Evolutionary conservation across 139 green algal species (phyloP).

Genomic region (Ostreobium quekettii): DNA sequence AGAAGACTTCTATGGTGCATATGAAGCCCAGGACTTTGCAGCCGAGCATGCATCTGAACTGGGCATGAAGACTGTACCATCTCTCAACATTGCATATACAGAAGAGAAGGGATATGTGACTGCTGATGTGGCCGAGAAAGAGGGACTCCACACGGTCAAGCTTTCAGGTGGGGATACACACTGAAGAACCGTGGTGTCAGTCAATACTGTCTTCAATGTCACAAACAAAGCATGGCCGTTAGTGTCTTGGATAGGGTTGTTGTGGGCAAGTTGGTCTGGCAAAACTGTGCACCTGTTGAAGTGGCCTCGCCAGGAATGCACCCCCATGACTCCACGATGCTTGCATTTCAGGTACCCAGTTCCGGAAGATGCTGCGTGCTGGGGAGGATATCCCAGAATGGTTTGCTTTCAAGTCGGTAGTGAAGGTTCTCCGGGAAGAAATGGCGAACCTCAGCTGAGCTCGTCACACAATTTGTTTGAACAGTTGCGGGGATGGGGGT

Average conservation of each 20-base stretch:
- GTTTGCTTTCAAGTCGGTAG: slow-evolving; percentile 97
- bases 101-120: slow-evolving; percentile 83
- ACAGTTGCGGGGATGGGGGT: too few species aligned
- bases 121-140: slow-evolving; percentile 66
- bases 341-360: slow-evolving; percentile 77
- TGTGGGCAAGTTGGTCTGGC: too few species aligned
- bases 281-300: too few species aligned
- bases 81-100: slow-evolving; percentile 78
- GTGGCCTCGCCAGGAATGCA: too few species aligned
- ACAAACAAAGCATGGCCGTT: too few species aligned
- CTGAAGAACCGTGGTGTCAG: too few species aligned
- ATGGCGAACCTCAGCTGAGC: too few species aligned
- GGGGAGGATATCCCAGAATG: slow-evolving; percentile 69
- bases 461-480: too few species aligned
- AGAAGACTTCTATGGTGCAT: slow-evolving; percentile 72
- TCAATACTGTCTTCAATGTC: too few species aligned
- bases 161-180: slow-evolving; percentile 31
- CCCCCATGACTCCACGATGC: too few species aligned
- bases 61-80: slow-evolving; percentile 79
- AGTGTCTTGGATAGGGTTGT: too few species aligned
- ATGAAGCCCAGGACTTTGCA: slow-evolving; percentile 58
- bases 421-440: slow-evolving; percentile 76
- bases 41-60: slow-evolving; percentile 57
- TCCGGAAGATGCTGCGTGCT: slow-evolving; percentile 63
- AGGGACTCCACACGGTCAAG: slow-evolving; percentile 51